phyloP scores from a whole-genome alignment of 495 filamentous ascomycete species.

The Hypoxylon cercidicola region DNA sequence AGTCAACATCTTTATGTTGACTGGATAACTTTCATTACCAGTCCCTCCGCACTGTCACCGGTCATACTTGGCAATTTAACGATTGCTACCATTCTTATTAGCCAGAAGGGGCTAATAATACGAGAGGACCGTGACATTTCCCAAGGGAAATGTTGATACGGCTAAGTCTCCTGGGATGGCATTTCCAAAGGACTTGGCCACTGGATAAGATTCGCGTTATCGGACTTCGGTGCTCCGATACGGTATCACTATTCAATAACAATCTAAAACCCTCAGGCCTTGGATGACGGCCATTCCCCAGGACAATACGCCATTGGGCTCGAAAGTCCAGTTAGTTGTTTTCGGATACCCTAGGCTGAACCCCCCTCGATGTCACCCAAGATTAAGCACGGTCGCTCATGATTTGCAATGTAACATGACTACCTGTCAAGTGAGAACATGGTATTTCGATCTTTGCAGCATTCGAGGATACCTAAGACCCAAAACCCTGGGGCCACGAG shows the following conservation, averaged over 20 bases:
- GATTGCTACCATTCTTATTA: conserved; percentile 16
- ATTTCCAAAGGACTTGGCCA: not conserved
- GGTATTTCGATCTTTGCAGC: too few species aligned
- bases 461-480: too few species aligned
- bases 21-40: not conserved
- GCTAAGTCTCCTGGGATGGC: not conserved
- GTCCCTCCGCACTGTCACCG: not conserved
- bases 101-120: conserved; percentile 21
- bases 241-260: too few species aligned
- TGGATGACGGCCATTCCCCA: too few species aligned
- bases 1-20: not conserved
- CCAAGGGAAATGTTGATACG: not conserved
- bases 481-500: too few species aligned
- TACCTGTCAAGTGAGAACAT: too few species aligned
- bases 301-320: too few species aligned
- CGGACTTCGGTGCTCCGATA: not conserved
- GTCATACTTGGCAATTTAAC: conserved; percentile 24
- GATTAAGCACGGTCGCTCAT: too few species aligned
- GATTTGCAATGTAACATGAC: too few species aligned
- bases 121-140: not conserved
- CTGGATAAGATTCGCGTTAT: not conserved
- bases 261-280: not conserved
- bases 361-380: too few species aligned
- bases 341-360: too few species aligned
- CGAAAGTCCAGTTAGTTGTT: too few species aligned